phyloP scores from a whole-genome alignment of 805 yeast genomes.

The Saccharomyces jurei region DNA sequence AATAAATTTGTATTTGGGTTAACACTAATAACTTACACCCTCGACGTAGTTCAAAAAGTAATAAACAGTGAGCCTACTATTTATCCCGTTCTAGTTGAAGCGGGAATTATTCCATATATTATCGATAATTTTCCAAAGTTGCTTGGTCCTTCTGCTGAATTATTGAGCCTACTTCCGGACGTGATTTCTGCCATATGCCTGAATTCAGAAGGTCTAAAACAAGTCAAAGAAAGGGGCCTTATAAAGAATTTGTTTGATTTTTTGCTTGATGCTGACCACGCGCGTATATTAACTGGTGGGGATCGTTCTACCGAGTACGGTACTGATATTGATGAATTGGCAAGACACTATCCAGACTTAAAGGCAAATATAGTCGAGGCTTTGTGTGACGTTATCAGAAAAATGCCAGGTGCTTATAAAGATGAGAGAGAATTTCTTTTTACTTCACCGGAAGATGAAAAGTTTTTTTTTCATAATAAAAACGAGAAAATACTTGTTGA shows the following conservation, averaged over 20 bases:
- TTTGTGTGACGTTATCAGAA: slow-evolving; percentile 37
- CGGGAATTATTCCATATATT: slow-evolving; percentile 59
- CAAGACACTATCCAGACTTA: slow-evolving; percentile 73
- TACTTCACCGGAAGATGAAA: slow-evolving; percentile 28
- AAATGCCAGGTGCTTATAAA: slow-evolving; percentile 35
- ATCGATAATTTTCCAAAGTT: slow-evolving; percentile 49
- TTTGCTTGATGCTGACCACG: slow-evolving; percentile 41
- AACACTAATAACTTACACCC: slow-evolving; percentile 47
- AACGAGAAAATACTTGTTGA: slow-evolving; percentile 35
- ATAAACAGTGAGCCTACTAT: slow-evolving; percentile 91
- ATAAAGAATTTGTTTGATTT: slow-evolving; percentile 42
- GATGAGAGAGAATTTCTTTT: slow-evolving; percentile 40
- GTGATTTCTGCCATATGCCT: slow-evolving; percentile 76
- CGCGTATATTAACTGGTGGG: slow-evolving; percentile 45
- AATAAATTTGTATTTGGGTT: slow-evolving; percentile 61
- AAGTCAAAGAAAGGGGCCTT: slow-evolving; percentile 38
- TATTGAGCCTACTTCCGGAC: slow-evolving; percentile 59
- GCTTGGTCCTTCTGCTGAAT: slow-evolving; percentile 49
- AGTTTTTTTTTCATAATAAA: slow-evolving; percentile 35
- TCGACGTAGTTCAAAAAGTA: slow-evolving; percentile 59
- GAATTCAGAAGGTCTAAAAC: slow-evolving; percentile 60
- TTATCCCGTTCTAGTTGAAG: slow-evolving; percentile 68
- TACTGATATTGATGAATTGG: slow-evolving; percentile 64
- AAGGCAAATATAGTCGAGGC: slow-evolving; percentile 50
- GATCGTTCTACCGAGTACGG: slow-evolving; percentile 55